Conservation (phyloP, 306 rosid genomes). For the Prunus fruticosa region DNA sequence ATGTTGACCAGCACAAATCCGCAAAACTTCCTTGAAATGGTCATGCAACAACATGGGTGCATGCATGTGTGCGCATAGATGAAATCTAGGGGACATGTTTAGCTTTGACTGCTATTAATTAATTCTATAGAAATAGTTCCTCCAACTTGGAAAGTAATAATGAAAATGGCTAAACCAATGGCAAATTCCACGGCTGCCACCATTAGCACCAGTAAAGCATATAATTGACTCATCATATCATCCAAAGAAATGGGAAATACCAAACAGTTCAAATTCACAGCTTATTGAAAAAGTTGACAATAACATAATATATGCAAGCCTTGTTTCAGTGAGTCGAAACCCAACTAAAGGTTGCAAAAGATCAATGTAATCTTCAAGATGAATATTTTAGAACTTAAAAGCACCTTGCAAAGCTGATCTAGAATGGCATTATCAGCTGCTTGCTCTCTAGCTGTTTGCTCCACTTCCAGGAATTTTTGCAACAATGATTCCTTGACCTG, state of each 20-base stretch:
- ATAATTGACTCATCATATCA: too few relatives aligned
- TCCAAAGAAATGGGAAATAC: too few relatives aligned
- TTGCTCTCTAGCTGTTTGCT: conserved; percentile 88
- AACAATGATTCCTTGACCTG: conserved; percentile 77
- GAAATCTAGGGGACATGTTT: too few relatives aligned
- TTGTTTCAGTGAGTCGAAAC: neutral
- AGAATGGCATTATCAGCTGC: conserved; percentile 90
- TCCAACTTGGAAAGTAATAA: too few relatives aligned
- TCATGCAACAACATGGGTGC: neutral
- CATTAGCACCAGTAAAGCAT: too few relatives aligned
- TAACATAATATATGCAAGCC: conserved; percentile 13
- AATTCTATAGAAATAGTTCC: too few relatives aligned
- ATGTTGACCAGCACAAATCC: neutral
- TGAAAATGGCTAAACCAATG: too few relatives aligned
- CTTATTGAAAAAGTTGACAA: neutral
- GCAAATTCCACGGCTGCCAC: too few relatives aligned
- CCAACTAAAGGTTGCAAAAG: neutral
- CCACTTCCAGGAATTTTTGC: conserved; percentile 69
- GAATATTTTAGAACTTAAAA: conserved; percentile 17
- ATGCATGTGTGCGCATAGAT: neutral
- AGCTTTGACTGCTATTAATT: too few relatives aligned
- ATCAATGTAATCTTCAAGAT: neutral
- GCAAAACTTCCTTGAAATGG: neutral
- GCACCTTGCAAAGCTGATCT: conserved; percentile 75
- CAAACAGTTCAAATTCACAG: too few relatives aligned